Base-by-base conservation (phyloP, 2,329 filamentous ascomycete species). In the Hymenoscyphus linearis region DNA sequence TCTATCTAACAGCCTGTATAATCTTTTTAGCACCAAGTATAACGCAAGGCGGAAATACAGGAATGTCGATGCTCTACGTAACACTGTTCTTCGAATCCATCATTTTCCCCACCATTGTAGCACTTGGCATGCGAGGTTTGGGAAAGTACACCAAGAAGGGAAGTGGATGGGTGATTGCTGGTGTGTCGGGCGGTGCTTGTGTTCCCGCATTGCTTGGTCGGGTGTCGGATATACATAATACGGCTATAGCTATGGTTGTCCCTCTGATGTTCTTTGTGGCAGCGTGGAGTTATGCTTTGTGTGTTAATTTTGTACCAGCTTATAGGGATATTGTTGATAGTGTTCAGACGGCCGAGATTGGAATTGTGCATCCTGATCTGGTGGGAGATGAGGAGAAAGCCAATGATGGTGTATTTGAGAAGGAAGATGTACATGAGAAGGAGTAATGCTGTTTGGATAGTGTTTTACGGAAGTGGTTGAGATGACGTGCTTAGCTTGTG, bases 61-160 rank as follows among this genome's bases (percentile, higher is more conserved):
- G 80, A 26, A 76, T 83, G 60, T 73, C 75, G 14, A 79, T 83
- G 76, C 73, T 84, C 3, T 80, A 75, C 62, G 44, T 80, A 4
- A 78, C 79, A 0, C 74, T 82, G 18, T 83, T 82, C 71, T 82
- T 82, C 68, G 79, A 79, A 66, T 76, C 73, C 6, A 80, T 81
- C 68, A 78, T 77, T 67, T 83, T 83, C 78, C 89, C 90, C 0
- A 92, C 89, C 18, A 91, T 93, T 69, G 85, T 93, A 34, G 88
- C 89, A 0, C 79, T 93, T 2, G 88, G 88, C 9, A 90, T 91
- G 78, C 82, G 88, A 25, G 89, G 88, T 2, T 79, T 92, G 1
- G 90, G 90, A 5, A 82, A 85, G 18, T 87, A 93, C 75, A 90
- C 87, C 37, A 92, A 93, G 78, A 82, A 88, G 63, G 90, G 89